These are phyloP conservation scores for Metarhizium rileyi DNA, from an alignment of 2,329 filamentous ascomycete species.

Conservation along the genomic window DNA sequence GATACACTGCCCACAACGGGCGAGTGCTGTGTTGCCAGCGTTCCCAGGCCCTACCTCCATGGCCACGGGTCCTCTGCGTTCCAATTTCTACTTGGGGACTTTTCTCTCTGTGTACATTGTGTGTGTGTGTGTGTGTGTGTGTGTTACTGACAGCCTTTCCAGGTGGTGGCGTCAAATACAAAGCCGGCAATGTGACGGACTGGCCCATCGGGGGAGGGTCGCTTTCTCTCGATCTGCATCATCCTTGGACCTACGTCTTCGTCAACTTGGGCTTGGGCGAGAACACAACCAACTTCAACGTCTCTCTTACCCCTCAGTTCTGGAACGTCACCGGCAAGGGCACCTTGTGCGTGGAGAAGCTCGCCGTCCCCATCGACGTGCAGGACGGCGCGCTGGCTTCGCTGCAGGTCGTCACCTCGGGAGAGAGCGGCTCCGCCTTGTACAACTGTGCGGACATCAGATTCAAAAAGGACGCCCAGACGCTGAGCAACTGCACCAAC, in stretches of 20 bases:
- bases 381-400: constrained; percentile 53
- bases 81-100: too few relatives aligned
- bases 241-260: constrained; percentile 42
- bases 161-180: constrained; percentile 40
- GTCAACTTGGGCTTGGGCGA: constrained; percentile 42
- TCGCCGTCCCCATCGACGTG: constrained; percentile 45
- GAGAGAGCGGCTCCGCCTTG: constrained; percentile 46
- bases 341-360: constrained; percentile 53
- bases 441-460: constrained; percentile 72
- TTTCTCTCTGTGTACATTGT: too few relatives aligned
- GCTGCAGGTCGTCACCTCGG: constrained; percentile 59
- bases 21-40: too few relatives aligned
- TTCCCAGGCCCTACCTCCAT: too few relatives aligned
- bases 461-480: constrained; percentile 44
- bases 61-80: too few relatives aligned
- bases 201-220: constrained; percentile 43
- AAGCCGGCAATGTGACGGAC: constrained; percentile 36
- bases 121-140: too few relatives aligned
- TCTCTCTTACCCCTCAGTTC: constrained; percentile 51
- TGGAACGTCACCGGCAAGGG: constrained; percentile 51
- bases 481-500: constrained; percentile 26
- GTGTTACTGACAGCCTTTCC: background rate
- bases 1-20: too few relatives aligned
- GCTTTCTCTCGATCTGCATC: constrained; percentile 39
- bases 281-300: constrained; percentile 55